Conservation (phyloP, 2,329 filamentous ascomycete genomes). For the Botrytis pseudocinerea region DNA sequence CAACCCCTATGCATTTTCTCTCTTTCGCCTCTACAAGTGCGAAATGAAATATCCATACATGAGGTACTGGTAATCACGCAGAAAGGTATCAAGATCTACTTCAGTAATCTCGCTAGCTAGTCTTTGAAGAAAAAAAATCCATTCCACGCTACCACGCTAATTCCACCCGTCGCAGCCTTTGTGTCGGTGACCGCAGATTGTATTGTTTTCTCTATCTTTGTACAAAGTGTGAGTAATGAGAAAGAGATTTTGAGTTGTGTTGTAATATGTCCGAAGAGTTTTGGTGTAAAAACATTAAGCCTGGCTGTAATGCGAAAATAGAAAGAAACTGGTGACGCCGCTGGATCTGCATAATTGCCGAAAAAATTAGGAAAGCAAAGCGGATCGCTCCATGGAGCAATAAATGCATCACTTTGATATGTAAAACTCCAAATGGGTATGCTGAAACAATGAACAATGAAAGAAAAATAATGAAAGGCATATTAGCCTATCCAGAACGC, state of each 20-base stretch:
- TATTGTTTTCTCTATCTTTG: slow-evolving; percentile 18
- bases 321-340: slow-evolving; percentile 13
- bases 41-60: slow-evolving; percentile 14
- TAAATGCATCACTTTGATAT: slow-evolving; percentile 24
- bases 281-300: slow-evolving; percentile 24
- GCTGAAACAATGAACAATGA: slow-evolving; percentile 35
- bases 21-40: background rate
- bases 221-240: slow-evolving; percentile 16
- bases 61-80: background rate
- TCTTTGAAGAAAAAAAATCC: background rate
- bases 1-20: background rate
- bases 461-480: slow-evolving; percentile 32
- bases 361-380: slow-evolving; percentile 20
- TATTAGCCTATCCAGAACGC: slow-evolving; percentile 39
- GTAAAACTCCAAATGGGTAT: slow-evolving; percentile 34
- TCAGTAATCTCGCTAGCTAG: background rate
- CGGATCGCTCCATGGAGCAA: slow-evolving; percentile 16
- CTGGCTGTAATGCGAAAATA: slow-evolving; percentile 18
- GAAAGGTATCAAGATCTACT: slow-evolving; percentile 9
- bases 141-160: slow-evolving; percentile 2
- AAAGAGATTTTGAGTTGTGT: slow-evolving; percentile 16
- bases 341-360: slow-evolving; percentile 7
- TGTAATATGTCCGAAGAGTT: slow-evolving; percentile 6
- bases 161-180: slow-evolving; percentile 16
- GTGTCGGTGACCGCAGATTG: slow-evolving; percentile 20